phyloP scores from a whole-genome alignment of 148 eudicot species.

The Silene conica region DNA sequence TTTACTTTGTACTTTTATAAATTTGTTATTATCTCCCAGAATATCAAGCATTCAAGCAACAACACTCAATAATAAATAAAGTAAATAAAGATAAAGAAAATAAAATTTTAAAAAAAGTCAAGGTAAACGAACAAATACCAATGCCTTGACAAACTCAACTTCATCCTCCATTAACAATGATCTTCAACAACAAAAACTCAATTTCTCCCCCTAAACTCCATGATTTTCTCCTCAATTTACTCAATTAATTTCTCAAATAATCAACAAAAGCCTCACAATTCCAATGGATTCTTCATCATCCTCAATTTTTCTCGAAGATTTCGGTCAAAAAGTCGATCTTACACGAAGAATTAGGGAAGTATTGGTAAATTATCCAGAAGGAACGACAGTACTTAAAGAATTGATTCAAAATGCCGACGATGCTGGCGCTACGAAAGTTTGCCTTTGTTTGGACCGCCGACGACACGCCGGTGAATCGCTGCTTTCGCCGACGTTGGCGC shows the following conservation, averaged over 20 bases:
- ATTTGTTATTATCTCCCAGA: too few relatives aligned
- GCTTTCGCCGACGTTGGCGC: slow-evolving; percentile 47
- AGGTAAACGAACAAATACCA: not conserved
- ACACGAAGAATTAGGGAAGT: slow-evolving; percentile 91
- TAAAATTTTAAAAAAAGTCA: not conserved
- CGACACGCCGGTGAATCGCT: slow-evolving; percentile 49
- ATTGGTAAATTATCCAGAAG: slow-evolving; percentile 82
- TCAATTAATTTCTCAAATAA: not conserved
- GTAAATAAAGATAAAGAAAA: too few relatives aligned
- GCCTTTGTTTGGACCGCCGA: slow-evolving; percentile 81
- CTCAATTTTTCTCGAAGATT: slow-evolving; percentile 64
- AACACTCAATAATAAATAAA: too few relatives aligned
- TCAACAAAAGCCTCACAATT: not conserved
- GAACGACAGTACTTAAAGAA: slow-evolving; percentile 86
- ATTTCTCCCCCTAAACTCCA: not conserved
- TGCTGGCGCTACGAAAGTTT: slow-evolving; percentile 81
- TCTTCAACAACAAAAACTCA: not conserved
- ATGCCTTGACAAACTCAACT: not conserved
- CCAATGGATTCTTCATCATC: slow-evolving; percentile 14
- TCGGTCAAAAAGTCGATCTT: slow-evolving; percentile 95
- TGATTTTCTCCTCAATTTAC: slow-evolving; percentile 9
- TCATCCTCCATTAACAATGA: not conserved
- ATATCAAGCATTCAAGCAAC: not conserved
- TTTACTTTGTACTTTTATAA: too few relatives aligned
- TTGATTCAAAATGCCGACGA: slow-evolving; percentile 97